phyloP scores from a whole-genome alignment of 208 protist genomes.

The Angomonas desouzai region DNA sequence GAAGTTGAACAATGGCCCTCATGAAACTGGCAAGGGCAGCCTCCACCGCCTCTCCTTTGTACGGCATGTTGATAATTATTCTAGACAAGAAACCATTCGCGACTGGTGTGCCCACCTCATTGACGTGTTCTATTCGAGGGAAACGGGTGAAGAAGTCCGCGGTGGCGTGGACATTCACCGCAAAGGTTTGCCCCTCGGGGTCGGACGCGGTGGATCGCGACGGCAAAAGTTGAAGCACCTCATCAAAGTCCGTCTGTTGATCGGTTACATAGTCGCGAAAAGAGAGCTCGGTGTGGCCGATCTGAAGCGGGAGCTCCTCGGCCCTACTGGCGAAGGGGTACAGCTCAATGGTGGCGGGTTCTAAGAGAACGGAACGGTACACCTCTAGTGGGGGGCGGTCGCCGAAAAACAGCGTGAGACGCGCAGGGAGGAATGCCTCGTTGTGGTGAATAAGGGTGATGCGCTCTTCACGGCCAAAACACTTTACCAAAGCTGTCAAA shows the following conservation, averaged over 20 bases:
- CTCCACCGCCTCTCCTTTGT: constrained; percentile 42
- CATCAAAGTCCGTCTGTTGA: constrained; percentile 27
- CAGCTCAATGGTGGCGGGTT: background rate
- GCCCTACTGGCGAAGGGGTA: constrained; percentile 6
- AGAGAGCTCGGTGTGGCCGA: constrained; percentile 50
- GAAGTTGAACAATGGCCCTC: constrained; percentile 17
- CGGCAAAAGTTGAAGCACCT: constrained; percentile 36
- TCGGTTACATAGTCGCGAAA: constrained; percentile 42
- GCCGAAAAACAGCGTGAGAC: constrained; percentile 13
- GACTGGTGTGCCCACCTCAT: constrained; percentile 26
- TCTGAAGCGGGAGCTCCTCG: constrained; percentile 18
- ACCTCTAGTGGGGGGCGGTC: constrained; percentile 17
- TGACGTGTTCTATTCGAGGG: constrained; percentile 50
- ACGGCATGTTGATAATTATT: constrained; percentile 67
- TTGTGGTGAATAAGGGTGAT: background rate
- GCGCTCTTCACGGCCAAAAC: background rate
- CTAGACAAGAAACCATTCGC: constrained; percentile 50
- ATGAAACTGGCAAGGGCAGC: constrained; percentile 45
- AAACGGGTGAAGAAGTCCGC: constrained; percentile 70
- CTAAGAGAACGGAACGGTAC: constrained; percentile 15
- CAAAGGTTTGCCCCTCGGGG: constrained; percentile 45
- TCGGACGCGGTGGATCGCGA: constrained; percentile 16
- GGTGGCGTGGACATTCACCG: constrained; percentile 35
- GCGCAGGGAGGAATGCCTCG: background rate
- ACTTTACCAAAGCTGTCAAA: constrained; percentile 1